These are phyloP conservation scores for Annulohypoxylon maeteangense DNA, from an alignment of 495 filamentous ascomycete species.

Conservation along the genomic window DNA sequence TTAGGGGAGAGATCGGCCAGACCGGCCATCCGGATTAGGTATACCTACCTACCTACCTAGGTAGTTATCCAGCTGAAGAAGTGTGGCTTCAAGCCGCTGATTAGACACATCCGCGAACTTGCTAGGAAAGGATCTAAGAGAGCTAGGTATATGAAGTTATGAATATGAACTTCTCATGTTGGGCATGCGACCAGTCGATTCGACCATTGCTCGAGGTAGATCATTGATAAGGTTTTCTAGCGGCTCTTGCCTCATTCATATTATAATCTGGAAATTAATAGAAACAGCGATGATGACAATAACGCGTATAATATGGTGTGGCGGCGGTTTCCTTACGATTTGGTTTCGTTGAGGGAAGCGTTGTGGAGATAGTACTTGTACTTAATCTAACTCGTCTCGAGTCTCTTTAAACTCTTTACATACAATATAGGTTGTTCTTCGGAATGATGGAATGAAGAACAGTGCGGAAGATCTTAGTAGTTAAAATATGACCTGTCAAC, in stretches of 20 bases:
- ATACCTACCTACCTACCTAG: neutral
- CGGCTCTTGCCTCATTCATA: neutral
- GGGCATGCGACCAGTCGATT: neutral
- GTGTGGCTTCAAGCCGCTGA: neutral
- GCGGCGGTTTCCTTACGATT: neutral
- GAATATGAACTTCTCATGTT: neutral
- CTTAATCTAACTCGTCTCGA: neutral
- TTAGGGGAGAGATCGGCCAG: neutral
- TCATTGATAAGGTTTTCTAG: neutral
- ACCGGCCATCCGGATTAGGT: too few species aligned
- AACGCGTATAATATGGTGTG: neutral
- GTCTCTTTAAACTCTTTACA: neutral
- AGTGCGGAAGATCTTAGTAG: neutral
- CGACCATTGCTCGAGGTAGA: neutral
- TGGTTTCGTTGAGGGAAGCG: neutral
- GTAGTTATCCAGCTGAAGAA: neutral
- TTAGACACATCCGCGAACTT: neutral
- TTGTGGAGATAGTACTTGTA: neutral
- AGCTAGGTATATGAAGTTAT: neutral
- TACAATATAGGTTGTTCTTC: neutral
- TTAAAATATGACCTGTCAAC: conserved; percentile 13
- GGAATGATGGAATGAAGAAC: neutral
- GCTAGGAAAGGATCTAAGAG: neutral
- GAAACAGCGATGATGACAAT: neutral
- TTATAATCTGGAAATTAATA: neutral